These are phyloP conservation scores for Colletotrichum sp. DNA, from an alignment of 2,329 filamentous ascomycete genomes.

Conservation along the genomic window DNA sequence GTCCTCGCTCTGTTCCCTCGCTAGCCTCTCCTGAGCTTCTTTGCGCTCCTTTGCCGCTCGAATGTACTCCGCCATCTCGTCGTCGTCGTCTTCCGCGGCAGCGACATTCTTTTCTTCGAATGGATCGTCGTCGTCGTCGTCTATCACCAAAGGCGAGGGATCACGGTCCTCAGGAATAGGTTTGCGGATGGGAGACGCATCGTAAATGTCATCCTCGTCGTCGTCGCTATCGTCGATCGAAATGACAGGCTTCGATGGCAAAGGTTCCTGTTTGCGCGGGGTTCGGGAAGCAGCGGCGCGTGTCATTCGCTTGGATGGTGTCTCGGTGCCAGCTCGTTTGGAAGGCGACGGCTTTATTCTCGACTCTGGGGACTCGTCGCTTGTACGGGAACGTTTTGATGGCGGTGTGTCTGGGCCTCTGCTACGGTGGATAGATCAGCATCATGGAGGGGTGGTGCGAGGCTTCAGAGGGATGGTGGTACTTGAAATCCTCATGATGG, in stretches of 20 bases:
- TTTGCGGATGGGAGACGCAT: slow-evolving; percentile 20
- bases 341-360: slow-evolving; percentile 10
- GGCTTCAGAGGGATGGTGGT: background rate
- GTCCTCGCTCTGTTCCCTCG: slow-evolving; percentile 36
- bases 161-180: background rate
- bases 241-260: slow-evolving; percentile 17
- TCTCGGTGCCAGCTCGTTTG: background rate
- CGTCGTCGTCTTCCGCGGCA: slow-evolving; percentile 26
- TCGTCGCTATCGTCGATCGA: slow-evolving; percentile 26
- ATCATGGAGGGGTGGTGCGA: background rate
- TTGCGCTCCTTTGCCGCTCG: slow-evolving; percentile 41
- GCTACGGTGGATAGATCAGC: slow-evolving; percentile 15
- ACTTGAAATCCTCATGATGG: slow-evolving; percentile 5
- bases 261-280: slow-evolving; percentile 13
- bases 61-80: slow-evolving; percentile 51
- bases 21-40: slow-evolving; percentile 43
- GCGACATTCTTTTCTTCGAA: slow-evolving; percentile 9
- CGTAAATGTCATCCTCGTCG: slow-evolving; percentile 16
- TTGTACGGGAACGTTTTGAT: slow-evolving; percentile 38
- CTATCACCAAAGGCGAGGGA: slow-evolving; percentile 23
- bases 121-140: slow-evolving; percentile 25
- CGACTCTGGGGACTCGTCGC: slow-evolving; percentile 11
- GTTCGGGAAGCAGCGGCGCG: slow-evolving; percentile 11
- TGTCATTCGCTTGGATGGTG: slow-evolving; percentile 14
- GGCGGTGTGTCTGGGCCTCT: slow-evolving; percentile 38